phyloP scores from a whole-genome alignment of 768 basidiomycete species.

The Mycena metata region DNA sequence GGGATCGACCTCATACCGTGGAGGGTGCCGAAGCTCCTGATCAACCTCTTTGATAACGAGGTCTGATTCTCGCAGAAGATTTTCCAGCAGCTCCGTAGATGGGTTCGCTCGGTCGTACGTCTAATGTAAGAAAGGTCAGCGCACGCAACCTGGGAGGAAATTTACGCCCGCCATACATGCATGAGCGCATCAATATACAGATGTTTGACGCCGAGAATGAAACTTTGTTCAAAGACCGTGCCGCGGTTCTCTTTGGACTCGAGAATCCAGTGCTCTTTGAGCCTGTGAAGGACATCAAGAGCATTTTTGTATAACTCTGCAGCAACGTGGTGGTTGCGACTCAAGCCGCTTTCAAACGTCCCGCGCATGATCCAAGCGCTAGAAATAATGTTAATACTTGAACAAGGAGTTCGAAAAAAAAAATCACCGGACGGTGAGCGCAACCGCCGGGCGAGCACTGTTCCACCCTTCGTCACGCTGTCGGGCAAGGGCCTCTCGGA shows the following conservation, averaged over 20 bases:
- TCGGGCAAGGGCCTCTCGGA: slow-evolving; percentile 36
- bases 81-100: slow-evolving; percentile 1
- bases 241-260: slow-evolving; percentile 24
- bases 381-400: not conserved
- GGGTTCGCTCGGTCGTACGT: not conserved
- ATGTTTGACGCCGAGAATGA: slow-evolving; percentile 33
- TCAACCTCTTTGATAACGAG: slow-evolving; percentile 31
- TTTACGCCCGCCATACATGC: slow-evolving; percentile 30
- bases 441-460: slow-evolving; percentile 33
- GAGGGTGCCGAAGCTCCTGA: slow-evolving; percentile 17
- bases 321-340: slow-evolving; percentile 11
- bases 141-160: no score
- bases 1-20: slow-evolving; percentile 16
- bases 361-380: slow-evolving; percentile 41
- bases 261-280: slow-evolving; percentile 27
- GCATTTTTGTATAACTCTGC: slow-evolving; percentile 26
- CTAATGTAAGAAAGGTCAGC: not conserved
- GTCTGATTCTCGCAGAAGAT: slow-evolving; percentile 33
- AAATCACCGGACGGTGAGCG: slow-evolving; percentile 37
- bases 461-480: slow-evolving; percentile 37
- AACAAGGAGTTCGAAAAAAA: not conserved
- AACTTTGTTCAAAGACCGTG: slow-evolving; percentile 34
- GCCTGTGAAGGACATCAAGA: slow-evolving; percentile 31
- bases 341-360: slow-evolving; percentile 7
- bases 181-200: slow-evolving; percentile 37